phyloP scores from a whole-genome alignment of 2,329 filamentous ascomycete genomes.

The Ophiocordyceps unilateralis region DNA sequence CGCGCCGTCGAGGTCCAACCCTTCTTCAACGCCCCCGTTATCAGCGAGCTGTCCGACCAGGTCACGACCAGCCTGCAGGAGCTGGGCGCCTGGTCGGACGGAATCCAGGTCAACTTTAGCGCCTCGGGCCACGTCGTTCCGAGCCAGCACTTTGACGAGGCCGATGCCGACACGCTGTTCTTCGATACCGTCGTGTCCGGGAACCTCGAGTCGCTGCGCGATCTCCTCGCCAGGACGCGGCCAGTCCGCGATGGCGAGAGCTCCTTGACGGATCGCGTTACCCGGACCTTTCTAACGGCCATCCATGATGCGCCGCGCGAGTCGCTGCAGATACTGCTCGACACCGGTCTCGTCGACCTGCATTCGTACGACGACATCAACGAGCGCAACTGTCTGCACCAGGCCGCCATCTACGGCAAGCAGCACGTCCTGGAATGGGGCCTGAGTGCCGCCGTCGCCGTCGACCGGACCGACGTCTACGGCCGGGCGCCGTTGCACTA shows the following conservation, averaged over 20 bases:
- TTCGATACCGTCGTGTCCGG: conserved; percentile 74
- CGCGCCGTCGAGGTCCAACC: conserved; percentile 93
- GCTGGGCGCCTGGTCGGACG: conserved; percentile 91
- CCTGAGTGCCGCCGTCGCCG: conserved; percentile 57
- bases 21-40: conserved; percentile 94
- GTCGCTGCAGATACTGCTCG: conserved; percentile 58
- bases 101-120: conserved; percentile 78
- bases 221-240: conserved; percentile 62
- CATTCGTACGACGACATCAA: conserved; percentile 95
- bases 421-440: conserved; percentile 60
- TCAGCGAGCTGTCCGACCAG: conserved; percentile 90
- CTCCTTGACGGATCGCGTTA: conserved; percentile 56
- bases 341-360: conserved; percentile 73
- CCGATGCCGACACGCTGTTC: conserved; percentile 76
- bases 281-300: conserved; percentile 75
- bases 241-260: conserved; percentile 36
- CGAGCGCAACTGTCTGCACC: conserved; percentile 87
- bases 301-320: conserved; percentile 71
- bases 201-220: conserved; percentile 59
- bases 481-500: conserved; percentile 89
- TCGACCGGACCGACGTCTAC: conserved; percentile 76
- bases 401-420: conserved; percentile 89
- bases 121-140: conserved; percentile 45
- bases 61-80: conserved; percentile 93
- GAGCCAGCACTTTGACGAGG: conserved; percentile 58